Conservation (phyloP, 106 monocot genomes). For the Iris macrosiphon region DNA sequence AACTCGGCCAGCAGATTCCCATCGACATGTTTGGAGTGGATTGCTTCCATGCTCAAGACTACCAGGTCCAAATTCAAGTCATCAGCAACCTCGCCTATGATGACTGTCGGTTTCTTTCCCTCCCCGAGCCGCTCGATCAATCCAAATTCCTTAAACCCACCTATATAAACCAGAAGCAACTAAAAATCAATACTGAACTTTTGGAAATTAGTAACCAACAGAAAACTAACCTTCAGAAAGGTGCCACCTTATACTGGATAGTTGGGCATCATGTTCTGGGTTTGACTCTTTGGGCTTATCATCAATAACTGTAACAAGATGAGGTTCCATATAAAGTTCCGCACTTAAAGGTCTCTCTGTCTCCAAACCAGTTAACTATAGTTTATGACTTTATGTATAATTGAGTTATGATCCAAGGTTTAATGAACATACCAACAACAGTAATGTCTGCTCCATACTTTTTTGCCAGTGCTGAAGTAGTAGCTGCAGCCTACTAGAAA, state of each 20-base stretch:
- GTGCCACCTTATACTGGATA: conserved; percentile 89
- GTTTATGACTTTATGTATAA: not conserved
- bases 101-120: conserved; percentile 86
- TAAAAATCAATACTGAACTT: no score
- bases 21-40: conserved; percentile 94
- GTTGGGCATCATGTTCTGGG: conserved; percentile 78
- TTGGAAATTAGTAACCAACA: no score
- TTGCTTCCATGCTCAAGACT: conserved; percentile 97
- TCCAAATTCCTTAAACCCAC: conserved; percentile 84
- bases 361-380: conserved; percentile 10
- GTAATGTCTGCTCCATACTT: conserved; percentile 94
- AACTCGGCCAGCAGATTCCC: conserved; percentile 97
- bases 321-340: conserved; percentile 9
- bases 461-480: conserved; percentile 76
- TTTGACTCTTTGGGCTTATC: conserved; percentile 87
- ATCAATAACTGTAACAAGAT: conserved; percentile 74
- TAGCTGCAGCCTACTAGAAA: conserved; percentile 69
- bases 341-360: conserved; percentile 11
- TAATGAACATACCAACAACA: conserved; percentile 70
- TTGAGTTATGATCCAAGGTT: not conserved
- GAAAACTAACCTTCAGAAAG: conserved; percentile 88
- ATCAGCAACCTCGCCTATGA: conserved; percentile 95
- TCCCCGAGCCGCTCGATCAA: conserved; percentile 92
- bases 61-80: conserved; percentile 86
- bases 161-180: conserved; percentile 16